Conservation (phyloP, 2,329 filamentous ascomycete species). For the Paraphoma sp. region DNA sequence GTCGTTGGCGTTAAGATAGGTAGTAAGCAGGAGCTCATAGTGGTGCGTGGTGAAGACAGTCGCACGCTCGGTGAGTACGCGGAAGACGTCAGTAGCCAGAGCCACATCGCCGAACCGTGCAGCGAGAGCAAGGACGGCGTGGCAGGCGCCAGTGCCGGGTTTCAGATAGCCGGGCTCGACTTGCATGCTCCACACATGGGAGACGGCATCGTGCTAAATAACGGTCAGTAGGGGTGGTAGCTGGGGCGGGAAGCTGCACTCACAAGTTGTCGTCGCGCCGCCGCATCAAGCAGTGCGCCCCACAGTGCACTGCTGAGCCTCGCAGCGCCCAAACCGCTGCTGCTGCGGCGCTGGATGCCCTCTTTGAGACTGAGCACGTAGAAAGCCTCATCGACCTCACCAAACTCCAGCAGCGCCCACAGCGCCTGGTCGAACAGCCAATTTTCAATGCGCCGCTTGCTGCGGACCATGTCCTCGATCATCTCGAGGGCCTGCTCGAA, state of each 20-base stretch:
- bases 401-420: conserved; percentile 72
- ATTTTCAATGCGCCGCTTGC: conserved; percentile 61
- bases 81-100: conserved; percentile 75
- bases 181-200: conserved; percentile 73
- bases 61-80: conserved; percentile 65
- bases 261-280: conserved; percentile 67
- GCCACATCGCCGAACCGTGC: conserved; percentile 70
- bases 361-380: conserved; percentile 62
- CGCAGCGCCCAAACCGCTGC: conserved; percentile 25
- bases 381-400: conserved; percentile 80
- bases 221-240: conserved; percentile 9
- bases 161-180: conserved; percentile 66
- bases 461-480: conserved; percentile 70
- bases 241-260: conserved; percentile 8
- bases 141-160: conserved; percentile 69
- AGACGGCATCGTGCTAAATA: conserved; percentile 65
- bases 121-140: conserved; percentile 75
- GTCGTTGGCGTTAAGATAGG: conserved; percentile 68
- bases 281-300: conserved; percentile 77
- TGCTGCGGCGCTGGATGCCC: conserved; percentile 18
- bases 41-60: conserved; percentile 69
- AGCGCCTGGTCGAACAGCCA: conserved; percentile 85
- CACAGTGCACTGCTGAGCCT: conserved; percentile 65
- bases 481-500: conserved; percentile 79
- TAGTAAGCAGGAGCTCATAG: conserved; percentile 79